Evolutionary conservation across 2,329 filamentous ascomycete genomes (phyloP), one percentile per base, ranked within the genome.

Genomic region (Proliferodiscus dingleyae): DNA sequence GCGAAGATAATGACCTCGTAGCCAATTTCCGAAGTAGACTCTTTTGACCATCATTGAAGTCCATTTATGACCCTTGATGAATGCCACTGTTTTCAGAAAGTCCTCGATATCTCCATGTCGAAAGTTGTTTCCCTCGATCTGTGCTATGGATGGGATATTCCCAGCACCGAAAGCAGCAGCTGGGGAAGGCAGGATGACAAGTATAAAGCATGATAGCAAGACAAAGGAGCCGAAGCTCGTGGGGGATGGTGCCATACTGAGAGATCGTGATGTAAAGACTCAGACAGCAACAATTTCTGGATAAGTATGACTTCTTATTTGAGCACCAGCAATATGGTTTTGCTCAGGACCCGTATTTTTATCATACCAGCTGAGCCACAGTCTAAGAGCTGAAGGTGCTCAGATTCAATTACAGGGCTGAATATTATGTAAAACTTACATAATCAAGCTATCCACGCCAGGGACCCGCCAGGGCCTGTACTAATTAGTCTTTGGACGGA

Each of bases 1-100:
- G 15, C n/a, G n/a, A 4, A 18, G 9, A 30, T 6, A 30, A 13
- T 41, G 11, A 32, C 34, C 34, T 22, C 34, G 18, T 11, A 91
- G 71, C 87, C 87, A 93, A 66, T 93, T 93, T 47, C 87, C 87
- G 70, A 91, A 91, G 68, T 89, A 91, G 23, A 83, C 83, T 45
- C 86, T 76, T 67, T 85, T 85, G 43, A 91, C 75, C 68, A 87
- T 79, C 72, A 87, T 82, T 11, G 81, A 81, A 1, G 85, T 87
- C 87, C 87, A 93, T 70, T 91, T 91, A 63, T 89, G 87, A 47
- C 87, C 87, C 52, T 84, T 77, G 47, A 91, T 74, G 59, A 88
- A 90, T 23, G 83, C 79, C 54, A 91, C 68, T 5, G 81, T 86
- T 66, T 87, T 85, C 58, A 93, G 79, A 68, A 87, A 81, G 65